Base-by-base conservation (phyloP, 768 basidiomycete species). In the Lactarius akahatsu region DNA sequence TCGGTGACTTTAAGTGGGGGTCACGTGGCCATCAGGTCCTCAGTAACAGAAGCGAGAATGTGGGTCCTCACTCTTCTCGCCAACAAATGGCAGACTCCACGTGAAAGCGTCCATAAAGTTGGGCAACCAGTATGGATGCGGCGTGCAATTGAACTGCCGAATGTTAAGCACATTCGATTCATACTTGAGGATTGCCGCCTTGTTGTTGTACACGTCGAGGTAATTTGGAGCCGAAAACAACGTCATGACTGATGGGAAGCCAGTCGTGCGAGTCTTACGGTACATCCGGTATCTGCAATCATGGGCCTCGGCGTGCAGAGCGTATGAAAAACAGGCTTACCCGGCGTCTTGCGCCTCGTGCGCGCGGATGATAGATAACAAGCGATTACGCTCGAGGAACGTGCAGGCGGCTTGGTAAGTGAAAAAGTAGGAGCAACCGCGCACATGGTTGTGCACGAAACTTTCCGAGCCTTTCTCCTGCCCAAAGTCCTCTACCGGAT, bases 181-280 rank as follows among this genome's bases (percentile, higher is more conserved):
- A 74, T 98, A 98, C 79, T 98, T 98, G 74, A 99, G 86, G 26
- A 99, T 96, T 0, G 97, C 97, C 1, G 96, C 97, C 78, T 98
- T 98, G 80, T 99, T 99, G 78, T 96, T 94, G 78, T 98, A 98
- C 23, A 98, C 94, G 73, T 98, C 97, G 65, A 98, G 89, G 74
- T 98, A 98, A 76, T 98, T 96, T 50, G 97, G 97, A 9, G 96
- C 96, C 18, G 93, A 96, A 80, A 99, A 99, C 73, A 99, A 95
- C n/a, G 96, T 98, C 95, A 99, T 98, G 65, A 99, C 96, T 18
- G 95, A 96, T 20, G 97, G 96, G 82, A 99, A 98, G 7, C 96
- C 96, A 0, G 96, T 98, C 23, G 93, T 91, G 78, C 94, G 94
- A 5, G 96, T 98, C 79, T 99, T 99, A 71, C 95, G 92, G 75